Base-by-base conservation (phyloP, 2,329 filamentous ascomycete species). In the Cercospora citrullina region DNA sequence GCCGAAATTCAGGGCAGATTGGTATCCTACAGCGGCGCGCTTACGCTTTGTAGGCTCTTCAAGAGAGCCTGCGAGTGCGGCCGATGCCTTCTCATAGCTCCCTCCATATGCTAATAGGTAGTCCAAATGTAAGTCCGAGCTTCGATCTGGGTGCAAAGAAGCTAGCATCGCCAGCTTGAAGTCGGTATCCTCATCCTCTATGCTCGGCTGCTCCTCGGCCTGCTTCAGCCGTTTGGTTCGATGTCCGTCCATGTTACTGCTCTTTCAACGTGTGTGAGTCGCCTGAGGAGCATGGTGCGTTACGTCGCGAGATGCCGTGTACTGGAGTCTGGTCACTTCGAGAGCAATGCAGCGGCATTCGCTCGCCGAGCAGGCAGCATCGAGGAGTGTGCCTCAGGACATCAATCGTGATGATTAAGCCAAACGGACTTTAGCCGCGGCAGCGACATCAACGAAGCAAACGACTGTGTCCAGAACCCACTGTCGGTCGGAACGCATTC, bases 101-200 rank as follows among this genome's bases (percentile, higher is more conserved):
- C 95, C 95, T 30, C 94, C 87, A 68, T 91, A 89, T 0, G 88
- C 89, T 0, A 97, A 82, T 0, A 98, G 84, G 5, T 93, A 82
- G 71, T 98, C 94, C 0, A 99, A 85, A 0, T 97, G 83, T 0
- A 85, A 83, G 39, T 90, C 87, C 58, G 91, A 88, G 7, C 88
- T 84, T 4, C 89, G 72, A 0, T 83, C 77, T 0, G 91, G 88
- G 72, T 93, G 86, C 0, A 97, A 81, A 0, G 95, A 98, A 2
- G 90, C 87, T 3, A 99, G 82, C 1, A 96, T 83, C 1, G 93
- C 93, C 14, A 99, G 81, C 76, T 97, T 98, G 74, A 96, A 84
- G 70, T 98, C 95, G 0, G 95, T 99, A 1, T 91, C 89, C 58
- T 96, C 91, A 16, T 93, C 88, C 16, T 65, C 33, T 58, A 31